Evolutionary conservation across 306 rosid species (phyloP), one percentile per base, ranked within the genome.

Genomic region (Lotus japonicus): DNA sequence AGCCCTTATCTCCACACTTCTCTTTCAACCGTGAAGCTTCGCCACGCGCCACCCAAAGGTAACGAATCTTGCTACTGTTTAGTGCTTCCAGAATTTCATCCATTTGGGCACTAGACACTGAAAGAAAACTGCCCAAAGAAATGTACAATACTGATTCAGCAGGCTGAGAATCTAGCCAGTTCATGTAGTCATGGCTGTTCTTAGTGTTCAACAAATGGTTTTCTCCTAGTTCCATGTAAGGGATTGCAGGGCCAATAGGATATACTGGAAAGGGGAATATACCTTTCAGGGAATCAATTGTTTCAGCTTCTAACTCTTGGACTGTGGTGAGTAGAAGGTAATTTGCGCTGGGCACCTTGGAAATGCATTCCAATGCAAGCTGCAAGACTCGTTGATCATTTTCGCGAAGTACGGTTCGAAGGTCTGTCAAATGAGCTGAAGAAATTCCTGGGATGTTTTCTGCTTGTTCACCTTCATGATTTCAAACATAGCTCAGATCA

Each of bases 91-190:
- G 75, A 28, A 88, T 82, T 69, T 68, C 81, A 6, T 74, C 81
- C 84, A 88, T 76, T 61, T 83, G 90, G 41, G 80, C 14, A 15
- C 53, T 19, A 0, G 91, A 81, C 39, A 81, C 84, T 0, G 85
- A 83, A 19, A 79, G 76, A 33, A 75, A 85, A 58, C 95, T 85
- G 2, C 95, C 90, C 61, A 85, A 18, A 28, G 90, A 81, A 43
- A 88, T 79, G 85, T 88, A 85, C 78, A 85, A 48, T 13, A 81
- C 88, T 0, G 87, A 85, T 18, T 51, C 70, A n/a, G 50, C 28
- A 11, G 95, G 83, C 14, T 85, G 95, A 31, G 74, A 71, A 61
- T 87, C 94, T 7, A 87, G 44, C 90, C 88, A 83, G 2, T 81
- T 78, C 1, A 76, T 15, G 26, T 79, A 71, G 70, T 78, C 65